Evolutionary conservation across 192 early-diverging fungal genomes (phyloP).

Genomic region (Gryganskiella cystojenkinii): DNA sequence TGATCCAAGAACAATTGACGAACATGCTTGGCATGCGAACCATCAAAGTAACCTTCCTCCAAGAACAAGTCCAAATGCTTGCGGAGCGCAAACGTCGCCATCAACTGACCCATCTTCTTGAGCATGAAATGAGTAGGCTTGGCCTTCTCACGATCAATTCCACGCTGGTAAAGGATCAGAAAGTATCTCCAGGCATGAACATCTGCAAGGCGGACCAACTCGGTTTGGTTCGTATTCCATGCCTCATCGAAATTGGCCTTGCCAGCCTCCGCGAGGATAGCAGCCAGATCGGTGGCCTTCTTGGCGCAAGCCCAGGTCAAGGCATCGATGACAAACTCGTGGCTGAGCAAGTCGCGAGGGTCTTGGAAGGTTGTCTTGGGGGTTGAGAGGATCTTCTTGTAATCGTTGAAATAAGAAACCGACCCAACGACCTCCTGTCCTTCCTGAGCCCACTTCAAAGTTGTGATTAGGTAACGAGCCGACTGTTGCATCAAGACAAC

Average conservation of each 20-base stretch:
- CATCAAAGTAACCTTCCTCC: constrained; percentile 62
- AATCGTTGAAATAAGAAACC: constrained; percentile 54
- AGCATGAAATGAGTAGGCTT: constrained; percentile 51
- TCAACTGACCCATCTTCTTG: constrained; percentile 55
- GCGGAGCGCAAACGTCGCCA: constrained; percentile 55
- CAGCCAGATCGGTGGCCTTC: constrained; percentile 35
- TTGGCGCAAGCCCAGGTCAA: constrained; percentile 55
- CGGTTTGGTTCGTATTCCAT: constrained; percentile 52
- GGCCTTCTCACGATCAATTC: constrained; percentile 39
- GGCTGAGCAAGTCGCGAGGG: constrained; percentile 50
- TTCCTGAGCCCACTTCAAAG: constrained; percentile 41
- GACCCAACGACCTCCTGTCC: constrained; percentile 50
- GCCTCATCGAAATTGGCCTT: constrained; percentile 29
- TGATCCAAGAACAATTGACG: constrained; percentile 53
- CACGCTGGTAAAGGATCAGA: constrained; percentile 37
- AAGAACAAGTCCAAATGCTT: constrained; percentile 56
- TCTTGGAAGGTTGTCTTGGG: constrained; percentile 43
- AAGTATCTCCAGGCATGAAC: constrained; percentile 51
- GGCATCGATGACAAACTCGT: constrained; percentile 49
- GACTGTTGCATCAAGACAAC: constrained; percentile 59
- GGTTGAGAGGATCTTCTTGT: constrained; percentile 38
- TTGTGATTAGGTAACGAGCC: constrained; percentile 55
- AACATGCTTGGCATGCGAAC: constrained; percentile 54
- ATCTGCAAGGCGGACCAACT: constrained; percentile 50
- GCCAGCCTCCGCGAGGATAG: constrained; percentile 23